A percentile compares a stretch with the other conserved stretches of the same genome.
Conservation (phyloP, 2,329 filamentous ascomycete genomes). For the Cordyceps militaris region DNA sequence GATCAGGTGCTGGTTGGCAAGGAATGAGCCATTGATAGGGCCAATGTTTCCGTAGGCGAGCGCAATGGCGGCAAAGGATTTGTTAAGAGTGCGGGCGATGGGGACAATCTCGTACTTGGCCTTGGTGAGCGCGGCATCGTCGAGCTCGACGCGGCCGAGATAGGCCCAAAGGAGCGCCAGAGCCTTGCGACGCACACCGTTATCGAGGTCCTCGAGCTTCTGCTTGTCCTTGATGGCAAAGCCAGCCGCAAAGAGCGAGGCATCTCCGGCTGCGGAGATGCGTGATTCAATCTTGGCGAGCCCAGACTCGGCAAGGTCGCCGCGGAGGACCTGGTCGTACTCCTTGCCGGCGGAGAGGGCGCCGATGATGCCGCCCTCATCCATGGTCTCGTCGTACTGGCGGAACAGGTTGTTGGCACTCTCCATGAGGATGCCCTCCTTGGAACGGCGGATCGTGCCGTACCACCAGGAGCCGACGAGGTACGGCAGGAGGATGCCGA, state of each 20-base stretch:
- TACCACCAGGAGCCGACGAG: constrained; percentile 98
- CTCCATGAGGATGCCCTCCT: constrained; percentile 86
- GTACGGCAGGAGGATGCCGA: constrained; percentile 87
- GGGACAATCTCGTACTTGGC: constrained; percentile 88
- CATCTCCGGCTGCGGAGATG: constrained; percentile 57
- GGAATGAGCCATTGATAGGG: constrained; percentile 76
- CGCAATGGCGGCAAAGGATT: constrained; percentile 78
- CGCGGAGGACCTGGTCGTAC: constrained; percentile 68
- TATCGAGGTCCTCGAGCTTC: constrained; percentile 73
- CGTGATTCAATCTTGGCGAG: constrained; percentile 78
- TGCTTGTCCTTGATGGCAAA: constrained; percentile 68
- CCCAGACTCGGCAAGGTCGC: constrained; percentile 71
- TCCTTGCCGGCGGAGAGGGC: constrained; percentile 83
- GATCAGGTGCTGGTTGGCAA: constrained; percentile 76
- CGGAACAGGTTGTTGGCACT: constrained; percentile 93
- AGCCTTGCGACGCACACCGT: constrained; percentile 73
- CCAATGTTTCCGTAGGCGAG: constrained; percentile 79
- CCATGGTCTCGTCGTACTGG: constrained; percentile 80
- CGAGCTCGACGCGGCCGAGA: constrained; percentile 78
- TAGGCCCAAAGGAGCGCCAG: constrained; percentile 93
- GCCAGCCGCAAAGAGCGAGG: constrained; percentile 43
- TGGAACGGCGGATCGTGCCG: constrained; percentile 84
- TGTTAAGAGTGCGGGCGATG: constrained; percentile 75
- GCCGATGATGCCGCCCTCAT: constrained; percentile 70
- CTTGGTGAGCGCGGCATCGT: constrained; percentile 67